Evolutionary conservation across 495 filamentous ascomycete genomes (phyloP).

Genomic region (Collariella sp.): DNA sequence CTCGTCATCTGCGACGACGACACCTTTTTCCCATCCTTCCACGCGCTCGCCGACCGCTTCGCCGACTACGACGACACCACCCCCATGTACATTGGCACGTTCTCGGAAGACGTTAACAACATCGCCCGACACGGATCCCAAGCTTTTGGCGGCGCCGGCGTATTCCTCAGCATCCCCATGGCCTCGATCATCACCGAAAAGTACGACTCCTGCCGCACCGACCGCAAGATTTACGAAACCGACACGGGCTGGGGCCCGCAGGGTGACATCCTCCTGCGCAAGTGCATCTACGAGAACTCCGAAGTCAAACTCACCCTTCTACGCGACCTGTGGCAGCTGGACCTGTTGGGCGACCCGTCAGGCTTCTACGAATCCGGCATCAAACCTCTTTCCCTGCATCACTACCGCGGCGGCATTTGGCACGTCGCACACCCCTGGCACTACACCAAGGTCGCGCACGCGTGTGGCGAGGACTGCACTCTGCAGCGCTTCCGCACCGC

Average conservation of each 20-base stretch:
- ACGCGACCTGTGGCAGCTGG: conserved; percentile 58
- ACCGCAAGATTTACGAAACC: conserved; percentile 41
- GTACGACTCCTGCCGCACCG: conserved; percentile 46
- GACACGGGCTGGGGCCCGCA: conserved; percentile 49
- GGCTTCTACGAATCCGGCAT: conserved; percentile 62
- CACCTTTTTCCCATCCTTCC: conserved; percentile 63
- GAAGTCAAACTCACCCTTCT: conserved; percentile 52
- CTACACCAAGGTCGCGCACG: conserved; percentile 56
- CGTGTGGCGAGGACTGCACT: conserved; percentile 56
- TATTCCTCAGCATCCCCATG: conserved; percentile 59
- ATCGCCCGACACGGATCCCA: conserved; percentile 60
- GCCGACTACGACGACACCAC: conserved; percentile 45
- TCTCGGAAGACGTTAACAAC: conserved; percentile 62
- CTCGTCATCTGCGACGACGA: conserved; percentile 65
- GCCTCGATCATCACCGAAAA: conserved; percentile 51
- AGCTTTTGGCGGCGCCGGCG: conserved; percentile 64
- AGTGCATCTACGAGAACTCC: conserved; percentile 59
- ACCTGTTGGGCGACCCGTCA: conserved; percentile 55
- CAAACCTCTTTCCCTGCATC: conserved; percentile 56
- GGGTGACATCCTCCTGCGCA: conserved; percentile 57
- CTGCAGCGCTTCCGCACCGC: conserved; percentile 58
- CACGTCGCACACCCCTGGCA: conserved; percentile 48
- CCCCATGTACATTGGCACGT: conserved; percentile 57
- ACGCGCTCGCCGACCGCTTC: conserved; percentile 45
- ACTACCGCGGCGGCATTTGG: conserved; percentile 51